Evolutionary conservation across 2,329 filamentous ascomycete species (phyloP).

Genomic region (Fusarium kyushuense): DNA sequence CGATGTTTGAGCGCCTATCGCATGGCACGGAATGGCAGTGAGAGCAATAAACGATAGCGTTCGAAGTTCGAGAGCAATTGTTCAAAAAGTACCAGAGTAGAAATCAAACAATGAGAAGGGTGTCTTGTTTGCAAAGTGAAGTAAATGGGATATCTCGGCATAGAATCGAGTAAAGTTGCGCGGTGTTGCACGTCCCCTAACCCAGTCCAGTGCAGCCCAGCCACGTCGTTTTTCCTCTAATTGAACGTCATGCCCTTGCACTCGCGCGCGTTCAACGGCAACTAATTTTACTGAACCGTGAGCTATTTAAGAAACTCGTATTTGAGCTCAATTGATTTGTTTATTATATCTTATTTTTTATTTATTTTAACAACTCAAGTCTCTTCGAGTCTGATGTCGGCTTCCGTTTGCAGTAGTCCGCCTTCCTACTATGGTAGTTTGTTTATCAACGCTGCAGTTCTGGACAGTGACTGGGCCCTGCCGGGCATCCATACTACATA

Average conservation of each 20-base stretch:
- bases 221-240: constrained; percentile 29
- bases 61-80: neutral
- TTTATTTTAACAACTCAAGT: neutral
- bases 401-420: neutral
- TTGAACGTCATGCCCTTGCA: constrained; percentile 15
- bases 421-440: constrained; percentile 7
- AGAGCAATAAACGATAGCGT: neutral
- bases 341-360: neutral
- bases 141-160: constrained; percentile 14
- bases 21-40: constrained; percentile 6
- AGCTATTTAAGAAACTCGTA: neutral
- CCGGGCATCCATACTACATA: too few relatives aligned
- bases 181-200: constrained; percentile 22
- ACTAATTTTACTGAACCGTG: constrained; percentile 4
- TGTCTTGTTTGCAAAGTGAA: constrained; percentile 10
- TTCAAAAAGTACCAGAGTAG: neutral
- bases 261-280: constrained; percentile 14
- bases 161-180: constrained; percentile 20
- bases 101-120: constrained; percentile 1
- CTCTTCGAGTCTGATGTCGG: neutral
- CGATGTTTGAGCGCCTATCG: neutral
- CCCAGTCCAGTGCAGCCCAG: constrained; percentile 14
- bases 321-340: neutral
- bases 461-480: neutral
- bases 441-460: neutral